Percentiles rank a stretch among this genome's conserved stretches.
These are phyloP conservation scores for Tinospora cordifolia DNA, from an alignment of 164 flowering plant genomes.

Conservation along the genomic window DNA sequence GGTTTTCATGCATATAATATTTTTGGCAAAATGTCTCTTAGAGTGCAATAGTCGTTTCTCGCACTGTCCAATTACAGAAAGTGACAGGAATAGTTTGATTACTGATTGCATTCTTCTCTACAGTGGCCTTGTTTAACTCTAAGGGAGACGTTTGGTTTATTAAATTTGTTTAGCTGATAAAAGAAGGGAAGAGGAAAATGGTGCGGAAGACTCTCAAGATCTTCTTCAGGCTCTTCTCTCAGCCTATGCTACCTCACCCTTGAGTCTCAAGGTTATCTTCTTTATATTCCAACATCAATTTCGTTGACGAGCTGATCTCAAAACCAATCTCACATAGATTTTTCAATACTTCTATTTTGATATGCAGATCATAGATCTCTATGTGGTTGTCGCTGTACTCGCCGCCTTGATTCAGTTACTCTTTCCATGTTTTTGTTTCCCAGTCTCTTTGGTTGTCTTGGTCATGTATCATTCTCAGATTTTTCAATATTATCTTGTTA, in stretches of 20 bases:
- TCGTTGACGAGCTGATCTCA: not conserved
- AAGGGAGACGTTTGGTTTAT: too few species aligned
- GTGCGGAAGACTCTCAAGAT: slow-evolving; percentile 55
- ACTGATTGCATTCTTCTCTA: too few species aligned
- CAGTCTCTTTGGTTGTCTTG: not conserved
- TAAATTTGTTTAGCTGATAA: too few species aligned
- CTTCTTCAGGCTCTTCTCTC: slow-evolving; percentile 61
- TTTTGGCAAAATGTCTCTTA: too few species aligned
- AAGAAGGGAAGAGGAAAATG: slow-evolving; percentile 17
- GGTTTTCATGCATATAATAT: too few species aligned
- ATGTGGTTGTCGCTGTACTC: slow-evolving; percentile 59
- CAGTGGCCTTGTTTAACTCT: too few species aligned
- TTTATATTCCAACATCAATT: slow-evolving; percentile 8
- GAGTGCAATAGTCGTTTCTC: too few species aligned
- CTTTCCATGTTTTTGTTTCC: not conserved
- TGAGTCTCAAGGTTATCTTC: slow-evolving; percentile 55
- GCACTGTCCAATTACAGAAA: too few species aligned
- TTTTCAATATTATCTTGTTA: too few species aligned
- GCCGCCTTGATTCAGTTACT: slow-evolving; percentile 78
- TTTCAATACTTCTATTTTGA: not conserved
- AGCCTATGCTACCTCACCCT: slow-evolving; percentile 69
- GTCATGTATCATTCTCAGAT: not conserved
- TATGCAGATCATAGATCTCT: slow-evolving; percentile 78
- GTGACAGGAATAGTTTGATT: too few species aligned
- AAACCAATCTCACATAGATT: not conserved